Percentiles rank a stretch among this genome's conserved stretches.
Evolutionary conservation across 176 grass and related monocot genomes (phyloP).

Genomic region (Bonia amplexicaulis): DNA sequence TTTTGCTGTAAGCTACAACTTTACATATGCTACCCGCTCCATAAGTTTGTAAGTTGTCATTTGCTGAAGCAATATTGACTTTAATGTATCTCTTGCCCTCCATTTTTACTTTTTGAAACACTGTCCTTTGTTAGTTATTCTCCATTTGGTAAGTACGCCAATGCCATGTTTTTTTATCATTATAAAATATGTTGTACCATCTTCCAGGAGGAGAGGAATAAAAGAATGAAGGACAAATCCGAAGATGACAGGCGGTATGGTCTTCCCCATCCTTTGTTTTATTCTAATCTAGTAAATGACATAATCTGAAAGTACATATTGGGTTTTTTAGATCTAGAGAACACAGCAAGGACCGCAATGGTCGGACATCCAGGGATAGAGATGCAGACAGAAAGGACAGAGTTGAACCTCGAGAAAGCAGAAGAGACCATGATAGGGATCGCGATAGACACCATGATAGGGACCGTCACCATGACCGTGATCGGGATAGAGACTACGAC

Average conservation of each 20-base stretch:
- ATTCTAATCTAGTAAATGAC: not conserved
- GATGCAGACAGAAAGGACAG: conserved; percentile 62
- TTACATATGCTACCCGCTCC: conserved; percentile 27
- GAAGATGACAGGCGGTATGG: conserved; percentile 57
- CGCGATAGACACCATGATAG: conserved; percentile 67
- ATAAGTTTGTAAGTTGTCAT: conserved; percentile 38
- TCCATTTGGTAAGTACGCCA: not conserved
- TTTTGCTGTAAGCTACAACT: conserved; percentile 53
- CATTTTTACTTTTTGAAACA: not conserved
- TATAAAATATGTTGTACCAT: conserved; percentile 19
- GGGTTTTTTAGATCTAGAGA: conserved; percentile 60
- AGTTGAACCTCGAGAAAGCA: conserved; percentile 50
- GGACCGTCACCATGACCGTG: conserved; percentile 60
- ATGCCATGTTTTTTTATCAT: not conserved
- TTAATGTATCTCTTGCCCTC: conserved; percentile 27
- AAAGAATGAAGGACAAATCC: conserved; percentile 51
- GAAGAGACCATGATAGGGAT: conserved; percentile 61
- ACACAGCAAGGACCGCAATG: conserved; percentile 61
- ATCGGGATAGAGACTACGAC: conserved; percentile 60
- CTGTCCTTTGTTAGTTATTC: not conserved
- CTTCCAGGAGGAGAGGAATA: conserved; percentile 75
- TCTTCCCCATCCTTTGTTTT: not conserved
- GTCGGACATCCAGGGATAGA: conserved; percentile 51
- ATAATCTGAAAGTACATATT: conserved; percentile 1
- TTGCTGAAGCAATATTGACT: conserved; percentile 23